A percentile compares a stretch with the other conserved stretches of the same genome.
These are phyloP conservation scores for Ganoderma resinaceum DNA, from an alignment of 1,284 basidiomycete genomes.

Conservation along the genomic window DNA sequence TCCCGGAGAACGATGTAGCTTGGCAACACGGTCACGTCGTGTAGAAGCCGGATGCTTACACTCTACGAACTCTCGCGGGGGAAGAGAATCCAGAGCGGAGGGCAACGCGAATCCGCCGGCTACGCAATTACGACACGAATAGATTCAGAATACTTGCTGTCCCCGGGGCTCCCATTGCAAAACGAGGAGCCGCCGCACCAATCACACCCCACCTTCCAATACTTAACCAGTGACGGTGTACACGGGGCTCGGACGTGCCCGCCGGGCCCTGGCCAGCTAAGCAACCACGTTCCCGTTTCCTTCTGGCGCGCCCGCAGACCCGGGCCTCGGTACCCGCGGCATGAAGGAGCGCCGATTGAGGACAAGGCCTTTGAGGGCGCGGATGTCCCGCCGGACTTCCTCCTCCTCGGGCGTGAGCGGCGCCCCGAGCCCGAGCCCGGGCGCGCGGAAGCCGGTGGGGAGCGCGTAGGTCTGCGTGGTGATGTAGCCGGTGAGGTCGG, in stretches of 20 bases:
- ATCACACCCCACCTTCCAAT: neutral
- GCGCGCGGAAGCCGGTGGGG: conserved; percentile 41
- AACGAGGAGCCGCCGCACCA: neutral
- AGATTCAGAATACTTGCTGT: no score
- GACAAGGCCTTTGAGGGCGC: conserved; percentile 71
- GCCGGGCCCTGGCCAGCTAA: neutral
- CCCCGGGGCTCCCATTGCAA: neutral
- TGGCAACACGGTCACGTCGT: neutral
- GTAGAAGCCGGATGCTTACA: neutral
- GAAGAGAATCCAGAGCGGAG: neutral
- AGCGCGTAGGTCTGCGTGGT: conserved; percentile 65
- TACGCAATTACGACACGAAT: neutral
- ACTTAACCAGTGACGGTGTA: neutral
- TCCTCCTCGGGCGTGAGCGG: conserved; percentile 57
- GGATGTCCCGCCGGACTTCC: conserved; percentile 67
- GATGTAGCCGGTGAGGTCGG: conserved; percentile 73
- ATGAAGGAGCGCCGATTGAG: conserved; percentile 69
- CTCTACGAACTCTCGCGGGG: neutral
- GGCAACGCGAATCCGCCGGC: neutral
- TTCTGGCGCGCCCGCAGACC: neutral
- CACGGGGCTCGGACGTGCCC: no score
- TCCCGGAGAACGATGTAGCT: neutral
- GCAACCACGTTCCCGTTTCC: neutral
- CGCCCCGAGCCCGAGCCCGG: conserved; percentile 37
- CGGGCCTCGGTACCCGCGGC: conserved; percentile 35